Base-by-base conservation (phyloP, 2,329 filamentous ascomycete species). In the Knufia fluminis region DNA sequence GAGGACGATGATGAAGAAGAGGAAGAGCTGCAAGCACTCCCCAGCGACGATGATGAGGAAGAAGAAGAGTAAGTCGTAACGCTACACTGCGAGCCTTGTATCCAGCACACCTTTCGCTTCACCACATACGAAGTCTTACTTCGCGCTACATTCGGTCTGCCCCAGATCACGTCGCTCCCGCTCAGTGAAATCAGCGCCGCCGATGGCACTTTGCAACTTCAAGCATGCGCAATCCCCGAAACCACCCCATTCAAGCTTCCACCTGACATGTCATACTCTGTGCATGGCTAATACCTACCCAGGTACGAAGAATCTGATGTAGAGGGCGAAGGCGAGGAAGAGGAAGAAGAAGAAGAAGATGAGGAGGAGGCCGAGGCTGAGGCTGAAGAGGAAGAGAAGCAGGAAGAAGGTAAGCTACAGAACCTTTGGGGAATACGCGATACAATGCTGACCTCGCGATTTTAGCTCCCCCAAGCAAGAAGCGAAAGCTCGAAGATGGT, bases 41-140 rank as follows among this genome's bases (percentile, higher is more conserved):
- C 71, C 47, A 73, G 72, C 9, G 70, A 72, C 39, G 71, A 73
- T 40, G 70, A 71, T 26, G 70, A 71, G 52, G 72, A 72, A 51
- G 71, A 74, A 64, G 71, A 73, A 59, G 71, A 74, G 69, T 71
- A 63, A 48, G 45, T 48, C n/a, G 26, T 16, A 26, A 3, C 14
- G 40, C 14, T 26, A n/a, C 22, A 66, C 16, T 36, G 66, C 62
- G n/a, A 8, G n/a, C 43, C n/a, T 35, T 33, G n/a, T 14, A 23
- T 7, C n/a, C 8, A n/a, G 24, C 19, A 7, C 35, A 26, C 12
- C 3, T 26, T 17, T 19, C 8, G 17, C 52, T 54, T 55, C 16
- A 4, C 31, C 22, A 16, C 20, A 23, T n/a, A 4, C 40, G 4
- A 22, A n/a, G 40, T 14, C 24, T 42, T 17, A 10, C 38, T 24